Base-by-base conservation (phyloP, 2,329 filamentous ascomycete species). In the Mycosphaerelloides madeirae region DNA sequence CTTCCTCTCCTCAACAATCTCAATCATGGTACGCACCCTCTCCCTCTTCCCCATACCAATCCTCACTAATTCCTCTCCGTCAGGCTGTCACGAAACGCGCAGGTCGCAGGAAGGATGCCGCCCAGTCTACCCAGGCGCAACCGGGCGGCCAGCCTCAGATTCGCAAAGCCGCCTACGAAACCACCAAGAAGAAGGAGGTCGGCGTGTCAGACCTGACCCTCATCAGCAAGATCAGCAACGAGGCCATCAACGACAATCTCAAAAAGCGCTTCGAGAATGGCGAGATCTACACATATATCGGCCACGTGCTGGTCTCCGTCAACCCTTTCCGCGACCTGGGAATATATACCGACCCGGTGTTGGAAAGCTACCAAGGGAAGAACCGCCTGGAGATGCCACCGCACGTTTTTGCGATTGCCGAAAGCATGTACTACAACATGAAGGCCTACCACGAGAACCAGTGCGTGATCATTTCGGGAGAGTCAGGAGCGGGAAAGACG, bases 221-320 rank as follows among this genome's bases (percentile, higher is more conserved):
- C 61, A 85, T 98, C 65, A 96, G 90, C 76, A 97, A 97, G 70
- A 94, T 98, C 55, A 95, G 90, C 56, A 97, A 98, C 69, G 93
- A 98, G 69, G 90, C 91, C 50, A 98, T 98, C 76, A 98, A 98
- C 73, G 93, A 97, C 46, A 98, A 98, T 68, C 68, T 98, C 68
- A 95, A 96, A 77, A 94, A 97, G 75, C 83, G 93, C 51, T 98
- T 98, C 69, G 88, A 97, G 66, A 90, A 91, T 76, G 84, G 79
- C 68, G 91, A 98, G 72, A 98, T 98, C 67, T 98, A 98, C 74
- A 98, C 93, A 64, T 98, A 98, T 70, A 98, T 98, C 67, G 93
- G 93, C 73, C 91, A 97, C 84, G 93, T 98, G 69, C 71, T 98
- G 78, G 93, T 98, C 58, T 97, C 93, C 31, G 93, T 98, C 68